Evolutionary conservation across 1,139 yeast genomes (phyloP).

Genomic region (Suhomyces bribrorum): DNA sequence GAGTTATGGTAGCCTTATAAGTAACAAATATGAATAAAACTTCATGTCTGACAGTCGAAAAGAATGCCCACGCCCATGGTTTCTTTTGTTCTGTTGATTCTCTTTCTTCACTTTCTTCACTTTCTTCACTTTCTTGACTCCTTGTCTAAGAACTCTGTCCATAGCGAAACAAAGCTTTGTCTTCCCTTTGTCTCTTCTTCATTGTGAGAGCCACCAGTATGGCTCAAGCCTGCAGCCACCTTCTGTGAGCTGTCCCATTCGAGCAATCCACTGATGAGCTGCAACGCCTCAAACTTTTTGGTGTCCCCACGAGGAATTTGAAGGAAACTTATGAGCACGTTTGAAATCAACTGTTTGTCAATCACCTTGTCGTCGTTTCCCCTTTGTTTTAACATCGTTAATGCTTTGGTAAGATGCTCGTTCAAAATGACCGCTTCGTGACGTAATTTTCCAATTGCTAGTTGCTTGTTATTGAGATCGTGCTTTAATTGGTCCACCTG

Average conservation of each 20-base stretch:
- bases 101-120: no score
- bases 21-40: no score
- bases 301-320: slow-evolving; percentile 91
- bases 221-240: slow-evolving; percentile 77
- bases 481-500: slow-evolving; percentile 26
- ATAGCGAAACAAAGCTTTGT: slow-evolving; percentile 79
- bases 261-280: slow-evolving; percentile 75
- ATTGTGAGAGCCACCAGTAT: slow-evolving; percentile 30
- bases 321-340: slow-evolving; percentile 79
- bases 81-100: no score
- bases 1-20: no score
- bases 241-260: slow-evolving; percentile 87
- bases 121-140: slow-evolving; percentile 53
- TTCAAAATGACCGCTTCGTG: slow-evolving; percentile 95
- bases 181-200: slow-evolving; percentile 31
- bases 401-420: slow-evolving; percentile 90
- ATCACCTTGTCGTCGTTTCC: slow-evolving; percentile 64
- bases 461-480: slow-evolving; percentile 66
- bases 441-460: slow-evolving; percentile 83
- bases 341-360: slow-evolving; percentile 85
- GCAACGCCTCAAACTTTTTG: slow-evolving; percentile 88
- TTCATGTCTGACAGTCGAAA: no score
- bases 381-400: slow-evolving; percentile 74
- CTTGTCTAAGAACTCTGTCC: slow-evolving; percentile 88
- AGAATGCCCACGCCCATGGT: no score